Base-by-base conservation (phyloP, 1,284 basidiomycete species). In the Moniliella sp. region DNA sequence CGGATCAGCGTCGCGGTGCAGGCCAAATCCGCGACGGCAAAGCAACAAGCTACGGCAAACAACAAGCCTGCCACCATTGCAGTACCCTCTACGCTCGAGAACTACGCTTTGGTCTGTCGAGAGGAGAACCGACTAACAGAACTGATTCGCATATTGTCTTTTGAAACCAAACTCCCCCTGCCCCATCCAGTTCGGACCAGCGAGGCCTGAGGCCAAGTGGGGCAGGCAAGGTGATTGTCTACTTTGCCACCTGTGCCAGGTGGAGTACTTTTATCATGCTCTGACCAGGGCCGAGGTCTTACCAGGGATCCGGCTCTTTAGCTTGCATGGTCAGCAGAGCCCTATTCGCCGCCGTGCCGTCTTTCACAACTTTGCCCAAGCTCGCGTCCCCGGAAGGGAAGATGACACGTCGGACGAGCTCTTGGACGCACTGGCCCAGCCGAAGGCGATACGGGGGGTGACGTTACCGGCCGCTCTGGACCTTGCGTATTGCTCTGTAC, bases 201-300 rank as follows among this genome's bases (percentile, higher is more conserved):
- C 2, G 28, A 26, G 9, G 35, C 34, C 4, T 37, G 32, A 26
- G 36, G 25, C 5, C 27, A 35, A 3, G 41, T 40, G 21, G 7
- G 1, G 40, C 45, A 3, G 27, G 39, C 21, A 83, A 86, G 46
- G 79, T 88, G 51, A 93, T 99, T 42, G 71, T 93, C 10, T 99
- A 94, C 62, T 94, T 97, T 58, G 76, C 84, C 4, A 97, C 91
- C 1, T 84, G 88, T 53, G 86, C 84, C 81, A 80, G 33, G 91
- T 97, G 17, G 84, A 94, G 57, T 93, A 94, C 62, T 93, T 94
- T 60, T 93, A 83, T 61, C 36, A 43, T 12, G 32, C 52, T 4
- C 40, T 50, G 12, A 17, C 31, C 16, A 15, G 18, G 28, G n/a
- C 42, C 12, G 33, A 21, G 18, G 17, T 30, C 11, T 30, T 43